Evolutionary conservation across 202 grass and related monocot species (phyloP).

Genomic region (Dendrocalamus latiflorus): DNA sequence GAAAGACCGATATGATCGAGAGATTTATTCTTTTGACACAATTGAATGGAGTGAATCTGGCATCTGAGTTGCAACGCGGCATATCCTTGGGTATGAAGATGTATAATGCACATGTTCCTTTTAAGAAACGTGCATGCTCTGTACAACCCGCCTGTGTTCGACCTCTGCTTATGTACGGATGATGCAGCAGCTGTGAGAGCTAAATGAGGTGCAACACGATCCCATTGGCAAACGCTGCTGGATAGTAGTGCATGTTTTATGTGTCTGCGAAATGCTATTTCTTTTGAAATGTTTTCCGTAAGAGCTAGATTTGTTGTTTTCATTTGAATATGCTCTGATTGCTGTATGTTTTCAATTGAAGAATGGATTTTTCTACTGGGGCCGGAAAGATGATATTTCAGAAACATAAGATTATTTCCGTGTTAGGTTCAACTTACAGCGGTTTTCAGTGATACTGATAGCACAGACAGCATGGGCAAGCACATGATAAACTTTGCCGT

Average conservation of each 20-base stretch:
- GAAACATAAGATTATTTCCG: too few species aligned
- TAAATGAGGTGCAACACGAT: background rate
- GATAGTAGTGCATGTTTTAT: background rate
- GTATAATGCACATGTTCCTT: background rate
- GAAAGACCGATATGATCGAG: background rate
- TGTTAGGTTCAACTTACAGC: too few species aligned
- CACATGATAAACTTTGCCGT: too few species aligned
- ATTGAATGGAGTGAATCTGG: background rate
- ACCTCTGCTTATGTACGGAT: background rate
- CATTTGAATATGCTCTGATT: too few species aligned
- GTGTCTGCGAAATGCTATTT: background rate
- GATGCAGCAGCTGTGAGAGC: background rate
- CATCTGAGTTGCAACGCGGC: background rate
- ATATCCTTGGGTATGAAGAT: background rate
- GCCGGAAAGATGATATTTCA: too few species aligned
- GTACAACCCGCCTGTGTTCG: background rate
- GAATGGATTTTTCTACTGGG: too few species aligned
- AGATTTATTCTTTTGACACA: background rate
- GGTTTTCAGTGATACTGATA: too few species aligned
- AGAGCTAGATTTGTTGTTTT: background rate
- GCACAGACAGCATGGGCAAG: too few species aligned
- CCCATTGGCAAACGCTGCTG: background rate
- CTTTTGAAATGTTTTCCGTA: background rate
- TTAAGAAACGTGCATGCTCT: background rate
- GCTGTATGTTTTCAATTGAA: too few species aligned